Base-by-base conservation (phyloP, 2,329 filamentous ascomycete genomes). In the Clonostachys chloroleuca region DNA sequence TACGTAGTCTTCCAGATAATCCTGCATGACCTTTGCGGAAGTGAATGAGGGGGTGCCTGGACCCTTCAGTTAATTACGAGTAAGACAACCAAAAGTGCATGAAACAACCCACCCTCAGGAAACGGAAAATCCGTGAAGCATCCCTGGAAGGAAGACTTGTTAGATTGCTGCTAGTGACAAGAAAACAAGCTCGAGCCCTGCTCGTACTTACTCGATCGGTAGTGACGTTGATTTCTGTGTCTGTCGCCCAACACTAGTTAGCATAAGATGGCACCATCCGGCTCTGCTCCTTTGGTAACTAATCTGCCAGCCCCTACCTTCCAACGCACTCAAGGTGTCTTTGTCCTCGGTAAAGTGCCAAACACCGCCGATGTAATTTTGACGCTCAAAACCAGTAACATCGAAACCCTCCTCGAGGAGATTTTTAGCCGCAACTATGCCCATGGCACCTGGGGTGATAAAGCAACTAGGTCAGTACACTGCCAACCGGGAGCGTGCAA, bases 341-440 rank as follows among this genome's bases (percentile, higher is more conserved):
- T 66, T 54, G n/a, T 67, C 56, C 3, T 63, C 59, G 12, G 61
- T 70, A 46, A 64, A 72, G 40, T 67, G 61, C 71, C 71, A 75
- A 1, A 75, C 51, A 0, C 72, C 71, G 13, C 71, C 71, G 10
- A 73, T 55, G 42, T 63, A 65, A 37, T 56, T 48, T 39, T 63
- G 67, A 14, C 61, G 58, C 36, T 48, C 47, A 36, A 48, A 48
- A 9, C 47, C 47, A 9, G 47, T 64, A 3, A 63, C 70, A 5
- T 70, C 52, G 44, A 72, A 74, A 3, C 70, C 70, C 52, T 70
- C 68, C 42, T 74, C 69, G 1, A 59, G 49, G 20, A 74, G 47
- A 24, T 68, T 68, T 52, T 74, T 48, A 18, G 45, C 47, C 5
- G 47, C 43, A 10, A 48, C 47, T 20, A 48, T 36, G 6, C 47